Evolutionary conservation across 2,329 filamentous ascomycete genomes (phyloP).

Genomic region (Trichoderma sp.): DNA sequence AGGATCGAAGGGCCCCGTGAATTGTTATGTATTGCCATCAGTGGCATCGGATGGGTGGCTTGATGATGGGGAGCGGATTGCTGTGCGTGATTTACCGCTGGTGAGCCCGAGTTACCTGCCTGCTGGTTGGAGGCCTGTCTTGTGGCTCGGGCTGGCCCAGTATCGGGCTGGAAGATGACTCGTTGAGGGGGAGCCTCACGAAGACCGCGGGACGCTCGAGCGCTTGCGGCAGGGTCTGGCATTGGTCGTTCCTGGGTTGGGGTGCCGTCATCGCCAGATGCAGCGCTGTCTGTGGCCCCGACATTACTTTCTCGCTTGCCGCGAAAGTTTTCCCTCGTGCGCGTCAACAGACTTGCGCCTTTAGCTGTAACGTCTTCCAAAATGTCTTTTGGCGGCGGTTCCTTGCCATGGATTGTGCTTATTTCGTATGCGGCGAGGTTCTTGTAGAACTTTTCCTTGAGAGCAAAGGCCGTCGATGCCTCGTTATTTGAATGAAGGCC

Average conservation of each 20-base stretch:
- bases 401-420: conserved; percentile 68
- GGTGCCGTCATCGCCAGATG: conserved; percentile 58
- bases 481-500: conserved; percentile 71
- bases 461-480: conserved; percentile 76
- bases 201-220: conserved; percentile 61
- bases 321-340: conserved; percentile 74
- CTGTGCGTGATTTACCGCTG: conserved; percentile 28
- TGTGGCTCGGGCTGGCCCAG: conserved; percentile 59
- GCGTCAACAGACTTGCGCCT: conserved; percentile 72
- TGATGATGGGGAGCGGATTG: conserved; percentile 32
- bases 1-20: conserved; percentile 43
- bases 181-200: conserved; percentile 82
- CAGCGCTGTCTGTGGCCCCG: conserved; percentile 55
- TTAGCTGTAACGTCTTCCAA: conserved; percentile 84
- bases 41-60: conserved; percentile 31
- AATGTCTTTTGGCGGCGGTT: conserved; percentile 83
- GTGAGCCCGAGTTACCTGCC: conserved; percentile 25
- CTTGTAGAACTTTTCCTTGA: conserved; percentile 88
- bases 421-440: conserved; percentile 88
- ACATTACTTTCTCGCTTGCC: conserved; percentile 47
- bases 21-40: conserved; percentile 31
- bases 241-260: conserved; percentile 52
- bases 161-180: conserved; percentile 81
- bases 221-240: conserved; percentile 51
- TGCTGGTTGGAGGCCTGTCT: conserved; percentile 54